A percentile compares a stretch with the other conserved stretches of the same genome.
phyloP scores from a whole-genome alignment of 1,139 yeast genomes.

The Yamadazyma trypodendri region DNA sequence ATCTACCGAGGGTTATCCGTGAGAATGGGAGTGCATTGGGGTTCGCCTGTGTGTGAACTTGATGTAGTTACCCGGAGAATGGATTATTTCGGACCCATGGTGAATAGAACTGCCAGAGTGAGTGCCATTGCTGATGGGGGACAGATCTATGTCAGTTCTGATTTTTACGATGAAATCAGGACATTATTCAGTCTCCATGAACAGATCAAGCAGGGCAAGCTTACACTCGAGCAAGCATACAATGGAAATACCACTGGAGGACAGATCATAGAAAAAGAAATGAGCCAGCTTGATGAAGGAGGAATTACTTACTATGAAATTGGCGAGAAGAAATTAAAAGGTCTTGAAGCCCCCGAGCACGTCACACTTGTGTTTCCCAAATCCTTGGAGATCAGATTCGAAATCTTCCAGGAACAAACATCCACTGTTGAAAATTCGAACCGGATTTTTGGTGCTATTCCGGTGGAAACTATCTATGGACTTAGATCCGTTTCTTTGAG shows the following conservation, averaged over 20 bases:
- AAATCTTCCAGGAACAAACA: slow-evolving; percentile 37
- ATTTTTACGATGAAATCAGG: slow-evolving; percentile 71
- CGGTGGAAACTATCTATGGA: slow-evolving; percentile 45
- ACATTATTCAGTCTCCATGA: slow-evolving; percentile 56
- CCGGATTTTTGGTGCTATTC: slow-evolving; percentile 39
- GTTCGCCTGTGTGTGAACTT: slow-evolving; percentile 92
- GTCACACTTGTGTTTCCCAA: slow-evolving; percentile 79
- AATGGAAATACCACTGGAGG: slow-evolving; percentile 60
- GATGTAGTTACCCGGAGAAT: slow-evolving; percentile 94
- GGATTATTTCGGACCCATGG: slow-evolving; percentile 99
- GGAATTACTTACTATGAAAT: slow-evolving; percentile 70
- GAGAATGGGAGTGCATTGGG: slow-evolving; percentile 99
- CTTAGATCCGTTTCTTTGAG: slow-evolving; percentile 49
- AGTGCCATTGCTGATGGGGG: slow-evolving; percentile 98
- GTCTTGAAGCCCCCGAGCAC: slow-evolving; percentile 89
- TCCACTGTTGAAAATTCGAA: slow-evolving; percentile 17
- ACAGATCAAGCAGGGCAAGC: slow-evolving; percentile 39
- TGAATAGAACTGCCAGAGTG: slow-evolving; percentile 89
- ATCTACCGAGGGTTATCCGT: slow-evolving; percentile 89
- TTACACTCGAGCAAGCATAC: slow-evolving; percentile 54
- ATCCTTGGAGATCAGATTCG: slow-evolving; percentile 57
- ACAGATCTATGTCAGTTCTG: slow-evolving; percentile 85
- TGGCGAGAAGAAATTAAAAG: slow-evolving; percentile 90
- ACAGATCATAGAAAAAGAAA: slow-evolving; percentile 65
- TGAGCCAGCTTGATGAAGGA: slow-evolving; percentile 60